Percentiles rank a stretch among this genome's conserved stretches.
These are phyloP conservation scores for Tilletia caries DNA, from an alignment of 1,284 basidiomycete genomes.

Conservation along the genomic window DNA sequence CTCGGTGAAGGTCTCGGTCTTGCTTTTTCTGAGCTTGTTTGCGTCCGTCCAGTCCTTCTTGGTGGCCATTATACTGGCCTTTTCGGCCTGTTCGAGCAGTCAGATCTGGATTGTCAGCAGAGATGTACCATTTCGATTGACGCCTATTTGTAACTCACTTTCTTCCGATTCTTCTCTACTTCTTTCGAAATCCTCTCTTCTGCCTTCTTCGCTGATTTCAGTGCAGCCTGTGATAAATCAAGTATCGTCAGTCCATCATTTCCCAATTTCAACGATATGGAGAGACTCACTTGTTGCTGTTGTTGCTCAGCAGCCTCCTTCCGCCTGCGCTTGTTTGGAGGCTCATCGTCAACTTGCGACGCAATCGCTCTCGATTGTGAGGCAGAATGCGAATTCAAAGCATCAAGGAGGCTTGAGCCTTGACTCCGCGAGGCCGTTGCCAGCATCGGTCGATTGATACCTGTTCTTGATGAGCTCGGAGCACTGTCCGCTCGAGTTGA, in stretches of 20 bases:
- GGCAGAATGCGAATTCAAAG: not conserved
- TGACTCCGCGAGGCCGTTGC: too few relatives aligned
- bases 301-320: too few relatives aligned
- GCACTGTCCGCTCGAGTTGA: not conserved
- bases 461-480: too few relatives aligned
- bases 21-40: slow-evolving; percentile 29
- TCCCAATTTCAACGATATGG: too few relatives aligned
- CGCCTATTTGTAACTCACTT: not conserved
- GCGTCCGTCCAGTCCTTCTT: slow-evolving; percentile 31
- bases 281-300: too few relatives aligned
- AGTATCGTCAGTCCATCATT: too few relatives aligned
- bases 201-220: slow-evolving; percentile 1
- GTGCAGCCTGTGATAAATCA: not conserved
- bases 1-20: slow-evolving; percentile 33
- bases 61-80: slow-evolving; percentile 17
- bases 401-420: not conserved
- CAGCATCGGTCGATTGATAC: too few relatives aligned
- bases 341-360: too few relatives aligned
- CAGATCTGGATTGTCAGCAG: not conserved
- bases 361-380: too few relatives aligned
- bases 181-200: slow-evolving; percentile 1
- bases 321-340: too few relatives aligned
- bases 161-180: not conserved
- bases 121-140: too few relatives aligned
- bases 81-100: slow-evolving; percentile 18